Evolutionary conservation across 371 early-diverging fungal genomes (phyloP).

Genomic region (Mucor mucedo): DNA sequence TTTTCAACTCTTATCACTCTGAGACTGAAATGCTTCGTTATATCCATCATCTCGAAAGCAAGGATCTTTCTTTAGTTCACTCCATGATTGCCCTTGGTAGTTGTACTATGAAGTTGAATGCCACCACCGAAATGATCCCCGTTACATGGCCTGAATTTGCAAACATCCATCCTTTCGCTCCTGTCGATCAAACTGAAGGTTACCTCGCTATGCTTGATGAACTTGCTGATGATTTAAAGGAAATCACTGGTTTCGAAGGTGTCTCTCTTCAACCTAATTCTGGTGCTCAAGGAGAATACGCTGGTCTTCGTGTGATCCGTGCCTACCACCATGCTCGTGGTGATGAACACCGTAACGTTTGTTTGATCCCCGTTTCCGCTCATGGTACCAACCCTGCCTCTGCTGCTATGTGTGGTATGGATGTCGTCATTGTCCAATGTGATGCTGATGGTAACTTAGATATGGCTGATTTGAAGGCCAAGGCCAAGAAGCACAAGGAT

Average conservation of each 20-base stretch:
- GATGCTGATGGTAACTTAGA: constrained; percentile 90
- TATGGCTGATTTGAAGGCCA: constrained; percentile 83
- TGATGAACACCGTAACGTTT: constrained; percentile 85
- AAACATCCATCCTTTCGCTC: constrained; percentile 96
- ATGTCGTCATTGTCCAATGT: constrained; percentile 93
- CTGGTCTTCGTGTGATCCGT: constrained; percentile 92
- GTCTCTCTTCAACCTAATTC: constrained; percentile 96
- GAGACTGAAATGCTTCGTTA: constrained; percentile 98
- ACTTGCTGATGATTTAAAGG: constrained; percentile 83
- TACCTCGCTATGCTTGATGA: constrained; percentile 86
- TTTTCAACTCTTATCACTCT: constrained; percentile 95
- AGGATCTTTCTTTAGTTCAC: constrained; percentile 94
- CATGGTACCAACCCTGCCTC: constrained; percentile 99
- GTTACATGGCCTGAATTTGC: constrained; percentile 96
- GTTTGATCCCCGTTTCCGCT: constrained; percentile 96
- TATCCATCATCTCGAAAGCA: constrained; percentile 89
- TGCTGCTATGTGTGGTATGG: constrained; percentile 95
- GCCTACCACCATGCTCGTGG: constrained; percentile 89
- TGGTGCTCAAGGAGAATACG: constrained; percentile 98
- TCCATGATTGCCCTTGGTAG: constrained; percentile 98
- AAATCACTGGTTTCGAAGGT: constrained; percentile 93
- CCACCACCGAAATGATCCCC: constrained; percentile 97
- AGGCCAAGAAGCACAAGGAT: constrained; percentile 85
- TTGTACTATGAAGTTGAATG: constrained; percentile 99
- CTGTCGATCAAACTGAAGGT: constrained; percentile 88